A percentile compares a stretch with the other conserved stretches of the same genome.
Conservation (phyloP, 2,329 filamentous ascomycete genomes). For the Sporothrix brunneoviolacea region DNA sequence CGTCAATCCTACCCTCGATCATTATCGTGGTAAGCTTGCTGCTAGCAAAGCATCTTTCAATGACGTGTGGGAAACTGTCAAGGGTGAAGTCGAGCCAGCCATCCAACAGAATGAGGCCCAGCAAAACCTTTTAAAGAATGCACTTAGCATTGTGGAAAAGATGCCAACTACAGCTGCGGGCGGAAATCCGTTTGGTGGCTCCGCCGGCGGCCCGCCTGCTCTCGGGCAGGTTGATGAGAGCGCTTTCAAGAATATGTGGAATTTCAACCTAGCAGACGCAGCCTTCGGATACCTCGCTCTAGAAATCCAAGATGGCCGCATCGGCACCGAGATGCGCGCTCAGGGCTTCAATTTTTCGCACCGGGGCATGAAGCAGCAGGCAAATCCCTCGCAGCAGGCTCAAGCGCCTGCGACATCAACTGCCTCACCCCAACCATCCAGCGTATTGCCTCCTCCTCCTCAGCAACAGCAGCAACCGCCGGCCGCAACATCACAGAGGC, state of each 20-base stretch:
- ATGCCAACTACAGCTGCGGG: slow-evolving; percentile 95
- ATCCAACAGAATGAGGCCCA: slow-evolving; percentile 92
- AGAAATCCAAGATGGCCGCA: slow-evolving; percentile 90
- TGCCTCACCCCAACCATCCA: slow-evolving; percentile 20
- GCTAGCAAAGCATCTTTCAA: slow-evolving; percentile 98
- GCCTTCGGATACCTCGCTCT: slow-evolving; percentile 94
- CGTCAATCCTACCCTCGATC: slow-evolving; percentile 94
- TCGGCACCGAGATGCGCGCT: slow-evolving; percentile 96
- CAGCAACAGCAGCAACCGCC: slow-evolving; percentile 17
- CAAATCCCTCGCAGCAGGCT: slow-evolving; percentile 29
- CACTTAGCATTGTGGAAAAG: slow-evolving; percentile 89
- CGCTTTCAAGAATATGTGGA: slow-evolving; percentile 99
- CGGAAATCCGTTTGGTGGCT: slow-evolving; percentile 92
- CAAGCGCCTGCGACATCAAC: slow-evolving; percentile 31
- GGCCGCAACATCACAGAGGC: slow-evolving; percentile 24
- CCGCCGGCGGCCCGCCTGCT: slow-evolving; percentile 61
- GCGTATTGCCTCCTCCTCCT: slow-evolving; percentile 20
- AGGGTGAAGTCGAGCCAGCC: slow-evolving; percentile 88
- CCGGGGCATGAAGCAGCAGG: slow-evolving; percentile 72
- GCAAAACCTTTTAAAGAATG: slow-evolving; percentile 84
- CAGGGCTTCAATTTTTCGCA: slow-evolving; percentile 99
- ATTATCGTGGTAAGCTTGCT: slow-evolving; percentile 96
- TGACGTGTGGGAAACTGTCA: slow-evolving; percentile 98
- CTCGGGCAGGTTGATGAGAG: slow-evolving; percentile 94
- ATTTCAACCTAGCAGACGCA: slow-evolving; percentile 96